Evolutionary conservation across 352 stramenopile genomes (phyloP).

Genomic region (Sclerospora graminicola): DNA sequence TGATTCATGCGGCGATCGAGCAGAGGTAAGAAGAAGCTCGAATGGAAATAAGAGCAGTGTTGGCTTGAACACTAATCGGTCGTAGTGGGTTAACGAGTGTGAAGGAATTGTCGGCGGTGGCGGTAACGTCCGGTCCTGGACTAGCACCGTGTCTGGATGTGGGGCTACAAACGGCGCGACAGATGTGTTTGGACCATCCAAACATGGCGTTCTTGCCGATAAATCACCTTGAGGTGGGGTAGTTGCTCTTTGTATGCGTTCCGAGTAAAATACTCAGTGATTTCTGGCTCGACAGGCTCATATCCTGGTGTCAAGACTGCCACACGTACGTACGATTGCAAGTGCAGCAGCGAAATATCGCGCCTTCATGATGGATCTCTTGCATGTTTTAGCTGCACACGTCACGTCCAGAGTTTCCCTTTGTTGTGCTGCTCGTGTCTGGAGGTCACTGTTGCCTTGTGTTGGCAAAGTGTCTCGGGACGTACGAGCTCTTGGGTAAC

Average conservation of each 20-base stretch:
- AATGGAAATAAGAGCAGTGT: too few species aligned
- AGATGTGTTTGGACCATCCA: slow-evolving; percentile 79
- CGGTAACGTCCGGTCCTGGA: slow-evolving; percentile 93
- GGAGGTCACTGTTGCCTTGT: slow-evolving; percentile 98
- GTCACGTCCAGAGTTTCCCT: slow-evolving; percentile 86
- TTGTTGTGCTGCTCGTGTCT: slow-evolving; percentile 95
- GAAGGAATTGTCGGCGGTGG: slow-evolving; percentile 89
- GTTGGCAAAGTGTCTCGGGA: slow-evolving; percentile 85
- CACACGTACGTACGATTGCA: slow-evolving; percentile 26
- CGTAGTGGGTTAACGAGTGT: slow-evolving; percentile 53
- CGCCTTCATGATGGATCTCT: too few species aligned
- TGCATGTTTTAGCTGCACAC: slow-evolving; percentile 21
- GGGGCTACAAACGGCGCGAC: slow-evolving; percentile 69
- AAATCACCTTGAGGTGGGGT: slow-evolving; percentile 93
- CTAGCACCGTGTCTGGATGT: slow-evolving; percentile 96
- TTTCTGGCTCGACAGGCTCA: slow-evolving; percentile 52
- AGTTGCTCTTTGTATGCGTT: neutral
- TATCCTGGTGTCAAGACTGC: slow-evolving; percentile 90
- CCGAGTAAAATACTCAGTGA: neutral
- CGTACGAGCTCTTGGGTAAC: slow-evolving; percentile 91
- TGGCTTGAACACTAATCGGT: neutral
- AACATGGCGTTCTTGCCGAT: slow-evolving; percentile 91
- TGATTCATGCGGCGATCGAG: slow-evolving; percentile 86
- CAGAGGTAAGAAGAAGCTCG: slow-evolving; percentile 54
- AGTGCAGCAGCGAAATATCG: too few species aligned